These are phyloP conservation scores for Euphorbia celastroides DNA, from an alignment of 441 rosid genomes.

Conservation along the genomic window DNA sequence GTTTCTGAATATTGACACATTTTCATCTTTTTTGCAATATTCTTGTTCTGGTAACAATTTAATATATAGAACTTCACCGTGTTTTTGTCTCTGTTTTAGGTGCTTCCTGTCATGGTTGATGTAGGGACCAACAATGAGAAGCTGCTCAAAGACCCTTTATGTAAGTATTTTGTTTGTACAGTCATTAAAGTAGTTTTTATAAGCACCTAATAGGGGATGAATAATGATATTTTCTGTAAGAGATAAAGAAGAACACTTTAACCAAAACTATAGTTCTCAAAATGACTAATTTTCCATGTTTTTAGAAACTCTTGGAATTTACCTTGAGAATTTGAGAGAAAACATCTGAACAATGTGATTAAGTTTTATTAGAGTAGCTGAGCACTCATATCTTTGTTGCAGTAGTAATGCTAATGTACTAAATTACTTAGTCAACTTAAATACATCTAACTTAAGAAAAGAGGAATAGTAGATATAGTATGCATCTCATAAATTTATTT, in stretches of 20 bases:
- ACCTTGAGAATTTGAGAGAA: not conserved
- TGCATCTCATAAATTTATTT: not conserved
- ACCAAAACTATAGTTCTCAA: not conserved
- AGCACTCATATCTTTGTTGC: not conserved
- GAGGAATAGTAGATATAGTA: not conserved
- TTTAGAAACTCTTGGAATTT: not conserved
- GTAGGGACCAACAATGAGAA: constrained; percentile 97
- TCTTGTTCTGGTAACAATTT: not conserved
- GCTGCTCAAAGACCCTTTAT: constrained; percentile 74
- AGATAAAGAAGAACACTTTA: not conserved
- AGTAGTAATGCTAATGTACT: not conserved
- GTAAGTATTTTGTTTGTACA: constrained; percentile 43
- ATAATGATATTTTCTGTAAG: not conserved
- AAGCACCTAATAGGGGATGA: not conserved
- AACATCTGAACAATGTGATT: not conserved
- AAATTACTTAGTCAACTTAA: not conserved
- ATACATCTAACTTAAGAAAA: not conserved
- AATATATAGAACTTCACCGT: not conserved
- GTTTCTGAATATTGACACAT: not conserved
- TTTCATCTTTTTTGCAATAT: not conserved
- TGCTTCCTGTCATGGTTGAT: constrained; percentile 98
- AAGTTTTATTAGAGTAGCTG: not conserved
- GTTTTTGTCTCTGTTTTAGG: constrained; percentile 37
- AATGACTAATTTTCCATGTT: not conserved
- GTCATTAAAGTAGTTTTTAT: not conserved